Evolutionary conservation across 306 rosid species (phyloP).

Genomic region (Alnus glutinosa): DNA sequence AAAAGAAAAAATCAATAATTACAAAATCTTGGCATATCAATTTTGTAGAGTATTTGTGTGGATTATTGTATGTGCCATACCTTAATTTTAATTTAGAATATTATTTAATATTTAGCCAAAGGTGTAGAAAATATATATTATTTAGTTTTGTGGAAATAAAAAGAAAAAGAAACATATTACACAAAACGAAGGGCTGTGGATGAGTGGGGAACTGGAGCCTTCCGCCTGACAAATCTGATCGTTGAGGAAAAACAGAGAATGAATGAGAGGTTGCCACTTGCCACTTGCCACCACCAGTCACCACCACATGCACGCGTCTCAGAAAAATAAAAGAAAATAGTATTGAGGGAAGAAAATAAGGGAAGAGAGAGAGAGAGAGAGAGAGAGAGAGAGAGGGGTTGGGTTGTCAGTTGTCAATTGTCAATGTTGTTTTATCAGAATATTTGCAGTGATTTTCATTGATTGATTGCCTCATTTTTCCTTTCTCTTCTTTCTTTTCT

Average conservation of each 20-base stretch:
- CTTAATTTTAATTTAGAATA: too few relatives aligned
- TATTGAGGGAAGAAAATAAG: too few relatives aligned
- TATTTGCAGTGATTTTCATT: not conserved
- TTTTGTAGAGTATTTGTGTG: too few relatives aligned
- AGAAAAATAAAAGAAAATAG: not conserved
- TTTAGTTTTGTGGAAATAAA: not conserved
- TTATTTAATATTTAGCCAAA: too few relatives aligned
- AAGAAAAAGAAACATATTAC: not conserved
- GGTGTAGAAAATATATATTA: too few relatives aligned
- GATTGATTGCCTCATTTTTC: not conserved
- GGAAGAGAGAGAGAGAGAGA: not conserved
- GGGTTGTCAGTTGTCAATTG: not conserved
- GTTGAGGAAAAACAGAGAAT: not conserved
- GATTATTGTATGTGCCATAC: too few relatives aligned
- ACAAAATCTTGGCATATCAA: too few relatives aligned
- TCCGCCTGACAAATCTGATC: too few relatives aligned
- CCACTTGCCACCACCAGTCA: too few relatives aligned
- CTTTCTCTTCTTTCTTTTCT: not conserved
- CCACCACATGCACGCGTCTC: constrained; percentile 7
- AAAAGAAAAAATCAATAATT: too few relatives aligned
- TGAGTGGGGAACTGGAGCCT: too few relatives aligned
- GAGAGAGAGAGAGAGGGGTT: not conserved
- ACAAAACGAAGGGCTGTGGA: not conserved
- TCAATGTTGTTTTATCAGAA: not conserved
- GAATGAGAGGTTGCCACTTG: not conserved